phyloP scores from a whole-genome alignment of 2,329 filamentous ascomycete species.

The Fragosphaeria purpurea region DNA sequence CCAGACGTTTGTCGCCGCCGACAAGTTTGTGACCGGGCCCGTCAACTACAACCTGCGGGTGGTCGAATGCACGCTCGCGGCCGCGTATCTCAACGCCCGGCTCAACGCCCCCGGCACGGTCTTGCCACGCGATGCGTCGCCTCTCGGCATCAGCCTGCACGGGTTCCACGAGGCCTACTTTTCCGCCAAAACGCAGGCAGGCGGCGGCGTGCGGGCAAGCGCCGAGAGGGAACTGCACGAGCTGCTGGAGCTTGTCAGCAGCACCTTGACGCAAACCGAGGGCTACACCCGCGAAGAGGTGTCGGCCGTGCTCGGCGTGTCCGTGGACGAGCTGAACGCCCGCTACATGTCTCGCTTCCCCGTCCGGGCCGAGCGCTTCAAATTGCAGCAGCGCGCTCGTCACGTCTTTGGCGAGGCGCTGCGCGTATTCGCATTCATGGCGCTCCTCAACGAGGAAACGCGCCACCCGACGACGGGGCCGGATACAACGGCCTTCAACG shows the following conservation, averaged over 20 bases:
- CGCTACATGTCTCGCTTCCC: conserved; percentile 83
- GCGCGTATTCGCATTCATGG: conserved; percentile 74
- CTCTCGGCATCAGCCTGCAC: conserved; percentile 71
- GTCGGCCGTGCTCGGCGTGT: conserved; percentile 55
- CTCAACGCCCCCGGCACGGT: conserved; percentile 45
- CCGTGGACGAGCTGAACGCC: conserved; percentile 60
- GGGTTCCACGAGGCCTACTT: conserved; percentile 84
- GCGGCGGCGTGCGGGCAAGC: conserved; percentile 18
- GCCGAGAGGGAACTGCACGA: conserved; percentile 58
- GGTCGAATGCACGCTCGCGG: conserved; percentile 87
- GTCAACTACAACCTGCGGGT: conserved; percentile 95
- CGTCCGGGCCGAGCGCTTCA: conserved; percentile 78
- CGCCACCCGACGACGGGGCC: neutral
- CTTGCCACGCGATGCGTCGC: conserved; percentile 69
- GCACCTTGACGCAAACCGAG: conserved; percentile 64
- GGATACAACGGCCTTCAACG: conserved; percentile 52
- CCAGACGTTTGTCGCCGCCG: conserved; percentile 85
- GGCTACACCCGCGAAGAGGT: conserved; percentile 88
- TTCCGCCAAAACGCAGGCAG: conserved; percentile 35
- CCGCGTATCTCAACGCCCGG: conserved; percentile 52
- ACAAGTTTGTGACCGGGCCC: conserved; percentile 89
- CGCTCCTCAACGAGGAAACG: conserved; percentile 48
- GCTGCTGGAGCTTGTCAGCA: conserved; percentile 58
- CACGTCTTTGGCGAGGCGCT: conserved; percentile 88
- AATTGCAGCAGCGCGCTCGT: conserved; percentile 73